Evolutionary conservation across 371 early-diverging fungal genomes (phyloP), one percentile per base, ranked within the genome.

Genomic region (Phascolomyces articulosus): DNA sequence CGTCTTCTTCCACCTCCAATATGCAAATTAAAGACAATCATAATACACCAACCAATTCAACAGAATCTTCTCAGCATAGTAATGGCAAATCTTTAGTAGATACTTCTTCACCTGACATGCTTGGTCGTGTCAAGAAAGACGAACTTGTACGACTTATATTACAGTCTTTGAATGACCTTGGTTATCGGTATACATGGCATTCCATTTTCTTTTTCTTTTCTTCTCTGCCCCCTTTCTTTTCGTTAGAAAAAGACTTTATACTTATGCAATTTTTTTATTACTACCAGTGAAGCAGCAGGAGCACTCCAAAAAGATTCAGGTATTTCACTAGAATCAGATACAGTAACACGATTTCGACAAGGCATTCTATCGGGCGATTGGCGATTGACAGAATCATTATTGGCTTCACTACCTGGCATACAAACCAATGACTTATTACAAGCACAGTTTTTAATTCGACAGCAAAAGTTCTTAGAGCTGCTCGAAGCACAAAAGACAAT

Each of bases 141-240:
- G 95, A 97, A 71, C 78, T 95, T 3, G 91, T 95, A 23, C 86
- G 97, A 16, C 70, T 97, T 13, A 90, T 97, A 74, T 69, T 93
- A 27, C 96, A 97, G 70, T 80, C 93, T 29, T 75, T 97, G 34
- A 80, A 85, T n/a, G 91, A 91, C 58, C 79, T 95, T 60, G 96
- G 95, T 7, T 94, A 91, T 68, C 82, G 69, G 94, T 94, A 83
- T 44, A 13, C n/a, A 44, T 15, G 4, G 9, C 15, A 11, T 41
- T 41, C 15, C 16, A 41, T 31, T 20, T 0, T 34, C 4, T 24
- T 57, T 8, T 23, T 9, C 38, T 24, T 56, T 59, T 31, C 41
- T 41, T 41, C 15, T 11, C 4, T n/a, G n/a, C n/a, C n/a, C n/a
- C n/a, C 20, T 16, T 0, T 28, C 6, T 26, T 57, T 8, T 23